Conservation (phyloP, 2,329 filamentous ascomycete species). For the Fusarium citri region DNA sequence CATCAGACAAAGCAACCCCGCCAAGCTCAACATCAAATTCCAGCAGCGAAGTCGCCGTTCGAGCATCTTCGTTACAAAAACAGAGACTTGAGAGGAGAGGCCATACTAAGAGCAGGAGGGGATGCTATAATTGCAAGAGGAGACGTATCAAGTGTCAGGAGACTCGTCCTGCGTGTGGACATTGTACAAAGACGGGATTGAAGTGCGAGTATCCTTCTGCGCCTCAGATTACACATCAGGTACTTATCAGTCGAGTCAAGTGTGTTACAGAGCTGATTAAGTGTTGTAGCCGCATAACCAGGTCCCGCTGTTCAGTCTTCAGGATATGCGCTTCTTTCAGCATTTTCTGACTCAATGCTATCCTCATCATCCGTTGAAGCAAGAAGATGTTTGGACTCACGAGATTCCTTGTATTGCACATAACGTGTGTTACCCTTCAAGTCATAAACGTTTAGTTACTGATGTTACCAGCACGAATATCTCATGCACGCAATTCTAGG, state of each 20-base stretch:
- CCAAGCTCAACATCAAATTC: slow-evolving; percentile 46
- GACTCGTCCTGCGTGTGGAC: slow-evolving; percentile 70
- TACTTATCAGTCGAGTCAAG: slow-evolving; percentile 33
- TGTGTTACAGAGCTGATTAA: neutral
- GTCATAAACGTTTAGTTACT: neutral
- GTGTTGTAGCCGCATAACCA: slow-evolving; percentile 63
- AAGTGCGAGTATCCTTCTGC: slow-evolving; percentile 71
- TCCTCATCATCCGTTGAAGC: slow-evolving; percentile 73
- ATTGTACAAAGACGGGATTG: slow-evolving; percentile 71
- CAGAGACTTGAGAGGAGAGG: slow-evolving; percentile 66
- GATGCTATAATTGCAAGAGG: slow-evolving; percentile 76
- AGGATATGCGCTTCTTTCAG: slow-evolving; percentile 77
- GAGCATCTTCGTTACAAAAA: slow-evolving; percentile 33
- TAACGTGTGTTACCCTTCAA: slow-evolving; percentile 58
- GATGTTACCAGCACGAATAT: slow-evolving; percentile 65
- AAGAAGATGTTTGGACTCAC: slow-evolving; percentile 74
- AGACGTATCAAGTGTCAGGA: slow-evolving; percentile 76
- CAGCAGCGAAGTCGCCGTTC: slow-evolving; percentile 31
- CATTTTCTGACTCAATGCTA: slow-evolving; percentile 72
- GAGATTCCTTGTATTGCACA: slow-evolving; percentile 75
- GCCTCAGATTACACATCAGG: slow-evolving; percentile 64
- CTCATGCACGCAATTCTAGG: slow-evolving; percentile 78
- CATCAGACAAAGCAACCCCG: slow-evolving; percentile 48
- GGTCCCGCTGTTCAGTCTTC: slow-evolving; percentile 68
- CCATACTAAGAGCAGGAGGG: slow-evolving; percentile 73